These are phyloP conservation scores for Cydonia oblonga DNA, from an alignment of 331 rosid genomes.

Conservation along the genomic window DNA sequence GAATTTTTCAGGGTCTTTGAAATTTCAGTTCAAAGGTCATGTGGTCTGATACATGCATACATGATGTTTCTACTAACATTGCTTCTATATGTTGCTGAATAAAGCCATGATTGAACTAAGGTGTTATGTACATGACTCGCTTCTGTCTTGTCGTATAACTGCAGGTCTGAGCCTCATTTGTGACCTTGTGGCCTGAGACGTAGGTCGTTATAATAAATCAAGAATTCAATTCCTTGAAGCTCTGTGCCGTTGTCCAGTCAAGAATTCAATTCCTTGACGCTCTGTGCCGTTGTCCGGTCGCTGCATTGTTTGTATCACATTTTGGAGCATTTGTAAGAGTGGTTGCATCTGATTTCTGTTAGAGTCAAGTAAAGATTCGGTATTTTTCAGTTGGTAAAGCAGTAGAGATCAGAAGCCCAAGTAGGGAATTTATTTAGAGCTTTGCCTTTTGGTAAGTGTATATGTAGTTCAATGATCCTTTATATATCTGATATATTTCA, in stretches of 20 bases:
- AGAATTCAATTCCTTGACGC: conserved; percentile 12
- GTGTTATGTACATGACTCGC: conserved; percentile 13
- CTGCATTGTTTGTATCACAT: conserved; percentile 27
- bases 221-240: conserved; percentile 9
- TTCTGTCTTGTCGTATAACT: conserved; percentile 29
- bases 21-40: background rate
- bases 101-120: background rate
- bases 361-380: conserved; percentile 42
- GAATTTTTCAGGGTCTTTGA: no score
- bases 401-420: conserved; percentile 48
- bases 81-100: background rate
- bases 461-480: conserved; percentile 9
- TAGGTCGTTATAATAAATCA: conserved; percentile 32
- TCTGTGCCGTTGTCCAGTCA: conserved; percentile 27
- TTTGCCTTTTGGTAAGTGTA: conserved; percentile 32
- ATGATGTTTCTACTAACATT: background rate
- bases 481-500: background rate
- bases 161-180: conserved; percentile 57
- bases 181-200: conserved; percentile 33
- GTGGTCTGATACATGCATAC: background rate
- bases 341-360: conserved; percentile 37
- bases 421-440: conserved; percentile 29
- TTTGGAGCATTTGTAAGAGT: conserved; percentile 51
- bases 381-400: conserved; percentile 33
- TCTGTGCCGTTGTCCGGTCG: conserved; percentile 21